Evolutionary conservation across 2,329 filamentous ascomycete species (phyloP).

Genomic region (Monosporascus sp.): DNA sequence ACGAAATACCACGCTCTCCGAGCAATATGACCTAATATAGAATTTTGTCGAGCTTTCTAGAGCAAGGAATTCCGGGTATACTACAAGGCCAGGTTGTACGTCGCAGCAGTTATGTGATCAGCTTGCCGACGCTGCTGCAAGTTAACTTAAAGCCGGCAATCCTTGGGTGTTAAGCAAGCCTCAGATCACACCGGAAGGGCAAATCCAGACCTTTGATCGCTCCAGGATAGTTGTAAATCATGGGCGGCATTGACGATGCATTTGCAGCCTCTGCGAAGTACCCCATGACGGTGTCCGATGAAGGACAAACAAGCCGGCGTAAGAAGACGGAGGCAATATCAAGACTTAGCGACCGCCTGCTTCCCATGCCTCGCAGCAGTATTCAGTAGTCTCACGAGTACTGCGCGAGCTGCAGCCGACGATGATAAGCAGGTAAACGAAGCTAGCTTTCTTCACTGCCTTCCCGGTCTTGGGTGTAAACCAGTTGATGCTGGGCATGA

Average conservation of each 20-base stretch:
- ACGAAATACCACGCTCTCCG: conserved; percentile 67
- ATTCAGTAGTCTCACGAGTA: conserved; percentile 64
- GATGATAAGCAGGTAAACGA: conserved; percentile 62
- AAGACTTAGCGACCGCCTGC: conserved; percentile 72
- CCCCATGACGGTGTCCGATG: conserved; percentile 54
- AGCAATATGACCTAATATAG: conserved; percentile 59
- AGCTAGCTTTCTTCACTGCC: conserved; percentile 63
- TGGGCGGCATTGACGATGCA: conserved; percentile 57
- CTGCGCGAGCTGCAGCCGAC: conserved; percentile 72
- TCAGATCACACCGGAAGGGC: conserved; percentile 59
- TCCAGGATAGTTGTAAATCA: conserved; percentile 67
- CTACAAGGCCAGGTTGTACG: conserved; percentile 37
- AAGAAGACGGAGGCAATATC: conserved; percentile 72
- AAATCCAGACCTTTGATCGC: conserved; percentile 60
- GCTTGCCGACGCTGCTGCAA: conserved; percentile 65
- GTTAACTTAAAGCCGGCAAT: conserved; percentile 67
- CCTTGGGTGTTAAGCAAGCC: conserved; percentile 56
- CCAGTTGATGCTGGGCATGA: conserved; percentile 61
- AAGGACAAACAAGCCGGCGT: conserved; percentile 61
- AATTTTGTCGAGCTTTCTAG: conserved; percentile 72
- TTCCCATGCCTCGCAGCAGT: conserved; percentile 63
- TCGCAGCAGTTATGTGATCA: conserved; percentile 56
- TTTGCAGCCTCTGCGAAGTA: conserved; percentile 64
- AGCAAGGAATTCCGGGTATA: conserved; percentile 55
- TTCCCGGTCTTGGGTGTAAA: conserved; percentile 64